Percentiles rank a stretch among this genome's conserved stretches.
phyloP scores from a whole-genome alignment of 2,329 filamentous ascomycete species.

The Penicillium digitatum region DNA sequence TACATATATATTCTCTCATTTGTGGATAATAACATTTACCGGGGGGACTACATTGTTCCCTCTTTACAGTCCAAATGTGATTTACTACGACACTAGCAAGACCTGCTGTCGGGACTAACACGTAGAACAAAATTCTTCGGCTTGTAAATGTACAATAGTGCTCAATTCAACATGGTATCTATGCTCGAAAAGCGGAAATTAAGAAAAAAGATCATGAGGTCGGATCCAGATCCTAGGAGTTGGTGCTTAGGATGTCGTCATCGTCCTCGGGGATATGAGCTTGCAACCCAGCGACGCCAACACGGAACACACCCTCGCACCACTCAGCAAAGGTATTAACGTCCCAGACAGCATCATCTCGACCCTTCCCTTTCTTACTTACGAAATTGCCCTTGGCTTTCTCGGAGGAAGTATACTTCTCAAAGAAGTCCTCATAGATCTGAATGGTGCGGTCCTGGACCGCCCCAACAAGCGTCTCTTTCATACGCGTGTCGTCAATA shows the following conservation, averaged over 20 bases:
- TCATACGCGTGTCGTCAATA: slow-evolving; percentile 60
- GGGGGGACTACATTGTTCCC: not conserved
- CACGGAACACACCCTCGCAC: slow-evolving; percentile 57
- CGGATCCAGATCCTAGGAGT: slow-evolving; percentile 10
- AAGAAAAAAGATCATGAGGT: not conserved
- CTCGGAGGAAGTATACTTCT: slow-evolving; percentile 46
- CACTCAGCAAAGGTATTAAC: slow-evolving; percentile 62
- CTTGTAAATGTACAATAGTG: slow-evolving; percentile 5
- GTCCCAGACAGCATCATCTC: slow-evolving; percentile 62
- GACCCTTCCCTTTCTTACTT: slow-evolving; percentile 55
- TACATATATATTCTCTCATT: not conserved
- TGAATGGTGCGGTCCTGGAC: slow-evolving; percentile 61
- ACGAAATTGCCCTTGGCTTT: slow-evolving; percentile 33
- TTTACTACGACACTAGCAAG: not conserved
- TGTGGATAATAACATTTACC: not conserved
- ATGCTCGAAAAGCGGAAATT: slow-evolving; percentile 12
- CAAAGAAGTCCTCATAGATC: slow-evolving; percentile 62
- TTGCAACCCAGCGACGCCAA: slow-evolving; percentile 44
- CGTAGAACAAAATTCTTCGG: not conserved
- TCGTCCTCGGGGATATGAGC: slow-evolving; percentile 29
- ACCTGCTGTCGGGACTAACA: not conserved
- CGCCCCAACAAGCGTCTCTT: slow-evolving; percentile 63
- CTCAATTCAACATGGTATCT: slow-evolving; percentile 18
- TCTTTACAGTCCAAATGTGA: not conserved
- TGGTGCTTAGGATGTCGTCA: slow-evolving; percentile 24